phyloP scores from a whole-genome alignment of 2,329 filamentous ascomycete genomes.

The Coniochaeta sp. region DNA sequence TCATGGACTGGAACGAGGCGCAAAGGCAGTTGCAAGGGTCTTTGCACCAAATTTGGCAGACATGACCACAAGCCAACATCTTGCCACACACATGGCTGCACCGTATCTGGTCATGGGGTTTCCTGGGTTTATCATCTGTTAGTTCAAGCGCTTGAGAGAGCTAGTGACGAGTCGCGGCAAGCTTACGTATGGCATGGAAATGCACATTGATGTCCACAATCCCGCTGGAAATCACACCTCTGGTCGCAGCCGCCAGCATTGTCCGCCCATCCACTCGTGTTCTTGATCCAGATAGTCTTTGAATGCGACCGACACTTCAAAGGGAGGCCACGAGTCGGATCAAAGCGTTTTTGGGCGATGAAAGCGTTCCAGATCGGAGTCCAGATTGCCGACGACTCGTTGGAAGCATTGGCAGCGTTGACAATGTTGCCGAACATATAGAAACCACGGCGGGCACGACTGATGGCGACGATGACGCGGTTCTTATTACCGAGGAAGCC shows the following conservation, averaged over 20 bases:
- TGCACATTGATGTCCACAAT: conserved; percentile 45
- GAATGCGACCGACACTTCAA: conserved; percentile 56
- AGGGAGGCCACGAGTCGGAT: conserved; percentile 41
- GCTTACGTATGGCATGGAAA: conserved; percentile 44
- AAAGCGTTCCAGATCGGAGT: conserved; percentile 44
- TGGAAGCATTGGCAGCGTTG: conserved; percentile 37
- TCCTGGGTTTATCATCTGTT: conserved; percentile 4
- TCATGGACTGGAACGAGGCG: background rate
- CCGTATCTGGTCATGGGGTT: conserved; percentile 11
- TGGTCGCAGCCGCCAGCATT: conserved; percentile 44
- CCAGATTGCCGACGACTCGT: conserved; percentile 33
- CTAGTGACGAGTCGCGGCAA: background rate
- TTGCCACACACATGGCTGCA: conserved; percentile 13
- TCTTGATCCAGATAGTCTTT: conserved; percentile 39
- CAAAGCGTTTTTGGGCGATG: conserved; percentile 21
- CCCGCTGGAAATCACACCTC: conserved; percentile 31
- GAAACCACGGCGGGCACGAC: conserved; percentile 68
- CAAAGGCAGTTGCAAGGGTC: background rate
- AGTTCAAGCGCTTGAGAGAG: conserved; percentile 7
- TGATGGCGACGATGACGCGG: conserved; percentile 50
- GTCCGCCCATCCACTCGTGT: conserved; percentile 39
- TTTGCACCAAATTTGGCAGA: background rate
- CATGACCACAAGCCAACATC: conserved; percentile 5
- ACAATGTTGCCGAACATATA: conserved; percentile 76
- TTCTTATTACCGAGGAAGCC: conserved; percentile 66